These are phyloP conservation scores for Cladosporium sp. DNA, from an alignment of 2,329 filamentous ascomycete species.

Conservation along the genomic window DNA sequence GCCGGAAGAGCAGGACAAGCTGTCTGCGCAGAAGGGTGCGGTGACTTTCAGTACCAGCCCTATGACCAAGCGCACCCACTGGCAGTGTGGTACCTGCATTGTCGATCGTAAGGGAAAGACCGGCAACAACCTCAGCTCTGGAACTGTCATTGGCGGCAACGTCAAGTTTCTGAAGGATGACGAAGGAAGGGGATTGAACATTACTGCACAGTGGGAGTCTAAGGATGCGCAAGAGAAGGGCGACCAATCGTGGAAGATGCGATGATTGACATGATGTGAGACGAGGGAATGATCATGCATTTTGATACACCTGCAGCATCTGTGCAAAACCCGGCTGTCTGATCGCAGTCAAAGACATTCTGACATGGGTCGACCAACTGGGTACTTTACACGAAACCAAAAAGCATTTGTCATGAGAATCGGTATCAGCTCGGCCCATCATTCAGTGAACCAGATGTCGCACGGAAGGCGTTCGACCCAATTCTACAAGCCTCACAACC, in stretches of 20 bases:
- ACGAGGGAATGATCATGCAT: too few relatives aligned
- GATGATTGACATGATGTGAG: conserved; percentile 16
- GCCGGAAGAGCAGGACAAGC: conserved; percentile 11
- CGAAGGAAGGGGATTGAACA: conserved; percentile 37
- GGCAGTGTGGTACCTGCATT: conserved; percentile 78
- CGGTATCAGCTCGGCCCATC: not conserved
- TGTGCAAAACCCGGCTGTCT: too few relatives aligned
- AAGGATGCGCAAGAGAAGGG: conserved; percentile 24
- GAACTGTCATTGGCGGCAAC: not conserved
- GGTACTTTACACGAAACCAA: too few relatives aligned
- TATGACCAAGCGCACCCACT: conserved; percentile 73
- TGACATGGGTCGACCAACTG: too few relatives aligned
- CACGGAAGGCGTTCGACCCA: not conserved
- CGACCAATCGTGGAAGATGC: conserved; percentile 29
- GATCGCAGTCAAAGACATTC: too few relatives aligned
- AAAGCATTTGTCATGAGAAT: too few relatives aligned
- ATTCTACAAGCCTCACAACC: not conserved
- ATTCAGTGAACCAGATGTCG: not conserved
- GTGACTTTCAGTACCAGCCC: conserved; percentile 90
- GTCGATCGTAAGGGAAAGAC: conserved; percentile 54
- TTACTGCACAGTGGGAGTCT: conserved; percentile 36
- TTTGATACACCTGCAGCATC: too few relatives aligned
- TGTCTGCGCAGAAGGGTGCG: conserved; percentile 57
- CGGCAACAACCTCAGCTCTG: conserved; percentile 4
- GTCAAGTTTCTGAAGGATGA: conserved; percentile 22